Evolutionary conservation across 1,284 basidiomycete species (phyloP), one percentile per base, ranked within the genome.

Genomic region (Tremellales sp.): DNA sequence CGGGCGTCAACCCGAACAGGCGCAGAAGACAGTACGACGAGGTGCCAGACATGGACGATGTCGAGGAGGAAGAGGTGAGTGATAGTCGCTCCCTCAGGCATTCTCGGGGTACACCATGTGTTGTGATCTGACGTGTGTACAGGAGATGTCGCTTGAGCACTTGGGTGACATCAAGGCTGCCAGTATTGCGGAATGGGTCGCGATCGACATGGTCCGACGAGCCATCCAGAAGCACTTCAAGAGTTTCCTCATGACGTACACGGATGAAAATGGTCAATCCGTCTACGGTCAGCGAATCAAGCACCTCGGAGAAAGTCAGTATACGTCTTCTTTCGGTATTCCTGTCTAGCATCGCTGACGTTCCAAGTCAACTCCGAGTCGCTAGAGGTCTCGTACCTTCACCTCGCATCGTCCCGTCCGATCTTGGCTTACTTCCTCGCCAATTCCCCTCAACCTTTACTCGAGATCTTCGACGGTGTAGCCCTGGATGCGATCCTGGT

Each of bases 351-450:
- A 15, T 27, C 17, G 21, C 46, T 47, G 39, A 27, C 26, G 11
- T 29, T n/a, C n/a, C 2, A 55, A 94, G 91, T 86, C 68, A 98
- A 99, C 75, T 84, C 91, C 27, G 96, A 98, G 75, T 97, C 93
- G 2, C 83, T 99, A 51, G 94, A 98, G 73, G 86, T 98, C 17
- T 97, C 92, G 0, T 98, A 93, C 73, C 80, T 90, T 17, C 91
- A 99, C 67, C 82, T 98, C 15, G 85, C 88, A 1, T 78, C 85
- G 52, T 86, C 89, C 19, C 96, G 96, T 63, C 88, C 94, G 11
- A 92, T 97, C 59, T 80, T 99, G 24, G 93, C 94, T 27, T 98
- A 94, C 73, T 98, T 98, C 78, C 80, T 99, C 40, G 90, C 88
- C 64, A 97, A 97, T 74, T 90, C 89, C 39, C 96, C 96, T 0